Evolutionary conservation across 208 protist species (phyloP), one percentile per base, ranked within the genome.

Genomic region (Trypanosoma rangeli): DNA sequence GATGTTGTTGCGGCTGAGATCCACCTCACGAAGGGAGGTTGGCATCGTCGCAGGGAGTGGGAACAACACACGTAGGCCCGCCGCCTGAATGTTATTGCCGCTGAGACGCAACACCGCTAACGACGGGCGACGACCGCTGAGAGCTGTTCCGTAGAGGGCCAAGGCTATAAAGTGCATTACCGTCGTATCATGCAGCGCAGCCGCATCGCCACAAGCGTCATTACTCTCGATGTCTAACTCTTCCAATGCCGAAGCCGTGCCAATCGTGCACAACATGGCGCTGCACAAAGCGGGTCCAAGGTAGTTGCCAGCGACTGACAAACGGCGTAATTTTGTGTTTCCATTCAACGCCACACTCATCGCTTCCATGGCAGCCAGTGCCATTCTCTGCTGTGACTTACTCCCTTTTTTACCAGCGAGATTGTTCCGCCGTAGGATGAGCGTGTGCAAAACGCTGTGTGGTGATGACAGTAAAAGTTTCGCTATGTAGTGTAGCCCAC

Each of bases 161-260:
- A 77, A 58, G 1, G 90, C 80, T 50, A 95, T 72, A 67, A 64
- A 56, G 26, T 68, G 70, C 2, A 79, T 46, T 3, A 74, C 86
- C 29, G 73, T 72, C 28, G 70, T 57, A 59, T 92, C 87, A 70
- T 90, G 85, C 39, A 54, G 56, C 59, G 70, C 59, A 10, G 64
- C n/a, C 64, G 89, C 78, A 20, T 81, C 79, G 0, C 90, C 90
- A 54, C 88, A 94, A 52, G 83, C 82, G 70, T 93, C 73, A 76
- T 94, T 94, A 74, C 79, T 69, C 54, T 70, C 69, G 56, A 93
- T 72, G 72, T 92, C 87, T 29, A 96, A 56, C 73, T 96, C 90
- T 70, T 88, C 83, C 61, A 95, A 68, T 35, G 53, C 55, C 42
- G 74, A 69, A 8, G 76, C 83, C 31, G 50, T 70, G 2, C 64